Evolutionary conservation across 495 filamentous ascomycete species (phyloP), one percentile per base, ranked within the genome.

Genomic region (Penicillium salamii): DNA sequence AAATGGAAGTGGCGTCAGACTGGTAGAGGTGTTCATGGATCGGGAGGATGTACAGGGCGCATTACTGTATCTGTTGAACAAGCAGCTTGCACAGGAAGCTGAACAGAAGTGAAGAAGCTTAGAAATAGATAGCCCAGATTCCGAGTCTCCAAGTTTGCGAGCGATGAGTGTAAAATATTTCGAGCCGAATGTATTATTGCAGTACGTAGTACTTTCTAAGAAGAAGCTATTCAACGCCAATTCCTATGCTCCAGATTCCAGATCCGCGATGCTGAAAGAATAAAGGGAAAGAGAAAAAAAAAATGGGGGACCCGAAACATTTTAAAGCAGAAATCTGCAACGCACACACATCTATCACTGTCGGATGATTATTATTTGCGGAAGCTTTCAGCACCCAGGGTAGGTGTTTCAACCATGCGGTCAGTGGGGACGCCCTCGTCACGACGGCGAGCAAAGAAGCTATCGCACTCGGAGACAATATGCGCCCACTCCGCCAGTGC

Each of bases 401-500:
- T 84, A 18, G 93, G 93, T 20, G 91, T 92, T 67, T 98, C 93
- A 36, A 98, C 88, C 52, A 84, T 75, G 40, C 73, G 79, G 58
- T 92, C 78, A 6, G 69, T 71, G 7, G 89, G 82, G 12, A 95
- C 87, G 38, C 93, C 93, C 67, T 98, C 93, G 32, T 83, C 84
- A 52, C 84, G 86, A 49, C 93, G 79, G 21, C 92, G 78, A 23
- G 96, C 89, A 38, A 92, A 88, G 67, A 98, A 98, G 59, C 84
- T 89, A 62, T 97, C 91, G 69, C 86, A 91, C 65, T 98, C 93
- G 19, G 78, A 77, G 7, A 97, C 84, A 29, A 97, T 80, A 17
- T 89, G 68, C 12, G 82, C 74, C 93, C 93, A 98, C 67, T 98
- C 93, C 1, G 92, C 91, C 42, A 98, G 76, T 1, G 93, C 90